phyloP scores from a whole-genome alignment of 2,329 filamentous ascomycete genomes.

The Neonectria ditissima region DNA sequence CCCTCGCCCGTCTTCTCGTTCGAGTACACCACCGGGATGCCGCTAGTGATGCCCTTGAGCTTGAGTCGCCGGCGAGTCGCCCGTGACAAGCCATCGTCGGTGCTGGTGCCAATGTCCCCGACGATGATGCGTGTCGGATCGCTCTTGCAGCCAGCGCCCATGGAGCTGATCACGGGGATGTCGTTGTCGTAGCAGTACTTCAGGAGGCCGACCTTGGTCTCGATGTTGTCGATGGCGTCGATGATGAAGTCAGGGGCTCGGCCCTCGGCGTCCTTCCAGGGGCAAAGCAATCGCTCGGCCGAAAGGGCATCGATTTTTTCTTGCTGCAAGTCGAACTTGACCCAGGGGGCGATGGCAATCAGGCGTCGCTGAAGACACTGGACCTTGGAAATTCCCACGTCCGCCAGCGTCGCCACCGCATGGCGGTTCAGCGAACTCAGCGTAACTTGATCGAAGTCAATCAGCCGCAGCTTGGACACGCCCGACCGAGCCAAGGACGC shows the following conservation, averaged over 20 bases:
- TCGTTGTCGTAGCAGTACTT: constrained; percentile 85
- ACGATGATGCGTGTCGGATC: constrained; percentile 86
- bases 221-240: constrained; percentile 98
- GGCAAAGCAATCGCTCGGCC: constrained; percentile 74
- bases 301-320: constrained; percentile 81
- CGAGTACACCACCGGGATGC: constrained; percentile 93
- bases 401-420: constrained; percentile 90
- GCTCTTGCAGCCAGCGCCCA: constrained; percentile 97
- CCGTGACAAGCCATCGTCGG: constrained; percentile 89
- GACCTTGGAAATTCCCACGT: constrained; percentile 94
- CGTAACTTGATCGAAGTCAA: constrained; percentile 98
- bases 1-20: constrained; percentile 90
- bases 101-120: constrained; percentile 89
- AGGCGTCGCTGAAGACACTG: constrained; percentile 83
- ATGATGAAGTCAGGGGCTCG: constrained; percentile 87
- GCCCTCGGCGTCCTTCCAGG: constrained; percentile 68
- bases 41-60: constrained; percentile 79
- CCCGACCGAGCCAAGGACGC: constrained; percentile 90
- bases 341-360: constrained; percentile 91
- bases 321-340: constrained; percentile 85
- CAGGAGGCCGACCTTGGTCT: constrained; percentile 91
- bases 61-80: constrained; percentile 85
- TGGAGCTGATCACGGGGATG: constrained; percentile 89
- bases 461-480: constrained; percentile 85
- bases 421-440: constrained; percentile 96